phyloP scores from a whole-genome alignment of 352 stramenopile genomes.

The Pythium brachiatum region DNA sequence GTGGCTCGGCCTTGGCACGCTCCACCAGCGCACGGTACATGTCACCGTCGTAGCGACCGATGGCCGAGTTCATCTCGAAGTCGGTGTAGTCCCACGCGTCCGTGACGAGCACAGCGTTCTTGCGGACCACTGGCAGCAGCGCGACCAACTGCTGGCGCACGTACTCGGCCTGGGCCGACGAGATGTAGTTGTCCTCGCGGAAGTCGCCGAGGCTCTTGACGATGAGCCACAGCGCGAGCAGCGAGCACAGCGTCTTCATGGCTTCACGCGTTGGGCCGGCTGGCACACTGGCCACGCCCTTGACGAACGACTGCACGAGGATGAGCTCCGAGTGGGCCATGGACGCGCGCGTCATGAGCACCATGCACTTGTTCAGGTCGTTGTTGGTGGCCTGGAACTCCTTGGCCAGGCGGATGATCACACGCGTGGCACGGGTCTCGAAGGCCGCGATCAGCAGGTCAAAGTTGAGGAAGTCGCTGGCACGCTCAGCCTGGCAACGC shows the following conservation, averaged over 20 bases:
- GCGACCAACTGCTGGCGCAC: conserved; percentile 32
- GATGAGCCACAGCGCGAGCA: conserved; percentile 51
- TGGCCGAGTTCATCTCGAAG: conserved; percentile 66
- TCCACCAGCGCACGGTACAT: conserved; percentile 56
- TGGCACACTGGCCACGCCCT: conserved; percentile 26
- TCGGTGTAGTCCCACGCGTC: conserved; percentile 44
- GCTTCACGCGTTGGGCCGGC: conserved; percentile 30
- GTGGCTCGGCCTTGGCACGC: conserved; percentile 39
- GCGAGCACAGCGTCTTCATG: conserved; percentile 33
- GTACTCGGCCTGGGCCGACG: conserved; percentile 36
- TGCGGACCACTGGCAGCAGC: conserved; percentile 38
- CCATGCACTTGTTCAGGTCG: conserved; percentile 50
- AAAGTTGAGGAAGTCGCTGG: conserved; percentile 37
- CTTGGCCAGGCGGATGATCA: conserved; percentile 29
- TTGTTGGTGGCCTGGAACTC: conserved; percentile 44
- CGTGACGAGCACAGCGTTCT: conserved; percentile 46
- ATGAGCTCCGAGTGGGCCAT: conserved; percentile 48
- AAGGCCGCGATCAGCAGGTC: conserved; percentile 42
- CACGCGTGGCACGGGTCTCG: conserved; percentile 32
- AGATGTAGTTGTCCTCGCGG: conserved; percentile 54
- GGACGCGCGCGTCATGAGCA: conserved; percentile 49
- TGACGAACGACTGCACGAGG: conserved; percentile 36
- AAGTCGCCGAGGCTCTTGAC: conserved; percentile 50
- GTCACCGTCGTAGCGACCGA: conserved; percentile 66
- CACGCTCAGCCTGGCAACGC: conserved; percentile 32